Base-by-base conservation (phyloP, 371 early-diverging fungal species). In the Haplosporangium sp. region DNA sequence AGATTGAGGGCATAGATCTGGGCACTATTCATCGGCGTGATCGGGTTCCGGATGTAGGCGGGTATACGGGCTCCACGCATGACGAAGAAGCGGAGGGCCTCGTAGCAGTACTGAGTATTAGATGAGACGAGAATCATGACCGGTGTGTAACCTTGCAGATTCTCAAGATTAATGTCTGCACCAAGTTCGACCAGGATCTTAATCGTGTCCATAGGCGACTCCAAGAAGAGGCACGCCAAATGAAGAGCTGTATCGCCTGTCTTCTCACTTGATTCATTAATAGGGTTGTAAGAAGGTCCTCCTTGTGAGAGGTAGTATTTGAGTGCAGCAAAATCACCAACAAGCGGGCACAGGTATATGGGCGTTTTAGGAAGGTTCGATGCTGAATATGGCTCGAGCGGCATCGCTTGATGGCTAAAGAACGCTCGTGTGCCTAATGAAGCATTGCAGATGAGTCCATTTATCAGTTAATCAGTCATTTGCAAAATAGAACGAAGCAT, bases 1-100 rank as follows among this genome's bases (percentile, higher is more conserved):
- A 76, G 47, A 37, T 72, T 54, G 55, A 79, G 61, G 6, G 80
- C 80, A 54, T 79, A 72, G 0, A 65, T 55, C 56, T 79, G 80
- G 5, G 73, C 69, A 41, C 73, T 79, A 20, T 73, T 79, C 42
- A 69, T 50, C 0, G 80, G 80, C 0, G 80, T 79, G 42, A 79
- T 79, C 11, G 80, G 80, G 18, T 73, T 79, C 23, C 55, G 73
- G 58, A 79, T 73, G 47, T 73, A 71, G 36, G 80, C 73, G 0
- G 80, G 80, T 55, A 79, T 79, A 2, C 80, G 73, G 8, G 80
- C 80, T 12, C 80, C 80, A 51, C 80, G 80, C 69, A 64, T 72
- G n/a, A 79, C 80, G 66, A 79, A 79, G 56, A 51, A 79, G 43
- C 61, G 63, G 20, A 79, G 80, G 2, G 80, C 80, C 41, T 79